phyloP scores from a whole-genome alignment of 257 asterid species.

The Thymus mandschuricus region DNA sequence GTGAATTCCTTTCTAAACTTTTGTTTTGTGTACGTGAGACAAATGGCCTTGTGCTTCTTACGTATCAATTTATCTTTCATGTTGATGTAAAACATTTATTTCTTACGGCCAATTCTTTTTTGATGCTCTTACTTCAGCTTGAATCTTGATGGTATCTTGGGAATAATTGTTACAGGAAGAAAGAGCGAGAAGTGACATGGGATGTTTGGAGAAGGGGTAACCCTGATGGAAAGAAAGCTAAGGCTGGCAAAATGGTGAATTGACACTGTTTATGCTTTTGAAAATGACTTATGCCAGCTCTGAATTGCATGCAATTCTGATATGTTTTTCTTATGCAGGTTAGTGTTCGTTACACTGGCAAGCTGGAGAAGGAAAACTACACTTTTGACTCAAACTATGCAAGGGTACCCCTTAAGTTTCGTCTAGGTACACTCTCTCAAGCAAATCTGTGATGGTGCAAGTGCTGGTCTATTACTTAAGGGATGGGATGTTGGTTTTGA shows the following conservation, averaged over 20 bases:
- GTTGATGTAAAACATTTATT: too few relatives aligned
- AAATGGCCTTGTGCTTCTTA: not conserved
- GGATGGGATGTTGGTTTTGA: slow-evolving; percentile 98
- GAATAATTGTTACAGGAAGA: slow-evolving; percentile 42
- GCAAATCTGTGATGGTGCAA: slow-evolving; percentile 43
- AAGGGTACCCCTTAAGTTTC: slow-evolving; percentile 77
- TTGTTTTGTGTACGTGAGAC: not conserved
- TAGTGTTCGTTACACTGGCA: slow-evolving; percentile 74
- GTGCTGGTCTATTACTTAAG: slow-evolving; percentile 86
- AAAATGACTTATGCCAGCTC: not conserved
- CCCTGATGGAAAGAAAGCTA: slow-evolving; percentile 87
- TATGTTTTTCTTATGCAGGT: slow-evolving; percentile 51
- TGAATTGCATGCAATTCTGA: not conserved
- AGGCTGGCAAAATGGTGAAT: slow-evolving; percentile 79
- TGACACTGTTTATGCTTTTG: not conserved
- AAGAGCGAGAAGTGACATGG: not conserved
- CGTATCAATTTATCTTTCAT: not conserved
- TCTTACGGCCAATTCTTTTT: not conserved
- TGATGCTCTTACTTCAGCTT: slow-evolving; percentile 22
- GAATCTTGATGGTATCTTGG: slow-evolving; percentile 25
- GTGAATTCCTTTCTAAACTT: not conserved
- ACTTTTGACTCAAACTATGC: slow-evolving; percentile 79
- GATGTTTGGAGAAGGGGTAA: slow-evolving; percentile 48
- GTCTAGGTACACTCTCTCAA: slow-evolving; percentile 60
- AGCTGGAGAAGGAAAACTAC: slow-evolving; percentile 73